These are phyloP conservation scores for Phaseolus coccineus DNA, from an alignment of 331 rosid genomes.

Conservation along the genomic window DNA sequence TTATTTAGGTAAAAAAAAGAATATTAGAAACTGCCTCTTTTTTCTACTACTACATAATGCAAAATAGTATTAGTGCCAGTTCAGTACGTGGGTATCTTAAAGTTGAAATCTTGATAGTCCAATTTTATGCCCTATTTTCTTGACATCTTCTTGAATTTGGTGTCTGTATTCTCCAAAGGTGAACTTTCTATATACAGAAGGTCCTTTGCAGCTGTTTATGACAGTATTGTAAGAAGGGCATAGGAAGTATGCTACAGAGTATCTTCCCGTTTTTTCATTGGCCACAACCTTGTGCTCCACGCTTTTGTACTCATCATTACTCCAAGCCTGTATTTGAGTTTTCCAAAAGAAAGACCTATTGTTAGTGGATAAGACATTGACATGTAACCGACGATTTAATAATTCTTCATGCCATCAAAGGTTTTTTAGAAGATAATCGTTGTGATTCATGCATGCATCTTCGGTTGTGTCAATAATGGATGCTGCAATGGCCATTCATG, in stretches of 20 bases:
- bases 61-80: constrained; percentile 23
- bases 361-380: constrained; percentile 36
- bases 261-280: constrained; percentile 65
- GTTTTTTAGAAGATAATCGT: background rate
- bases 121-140: constrained; percentile 70
- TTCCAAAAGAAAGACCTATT: constrained; percentile 27
- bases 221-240: constrained; percentile 83
- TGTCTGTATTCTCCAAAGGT: constrained; percentile 80
- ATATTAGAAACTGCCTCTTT: constrained; percentile 19
- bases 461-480: constrained; percentile 32
- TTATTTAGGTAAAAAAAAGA: background rate
- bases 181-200: constrained; percentile 73
- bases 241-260: constrained; percentile 82
- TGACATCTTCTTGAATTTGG: constrained; percentile 80
- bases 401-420: constrained; percentile 5
- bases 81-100: constrained; percentile 33
- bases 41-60: constrained; percentile 2
- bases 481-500: constrained; percentile 30
- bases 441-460: constrained; percentile 33
- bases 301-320: constrained; percentile 83
- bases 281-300: constrained; percentile 89
- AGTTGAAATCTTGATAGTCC: constrained; percentile 78
- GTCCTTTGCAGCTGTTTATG: constrained; percentile 72
- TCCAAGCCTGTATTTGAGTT: constrained; percentile 76
- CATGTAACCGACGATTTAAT: background rate